phyloP scores from a whole-genome alignment of 768 basidiomycete species.

The Panaeolus papilionaceus region DNA sequence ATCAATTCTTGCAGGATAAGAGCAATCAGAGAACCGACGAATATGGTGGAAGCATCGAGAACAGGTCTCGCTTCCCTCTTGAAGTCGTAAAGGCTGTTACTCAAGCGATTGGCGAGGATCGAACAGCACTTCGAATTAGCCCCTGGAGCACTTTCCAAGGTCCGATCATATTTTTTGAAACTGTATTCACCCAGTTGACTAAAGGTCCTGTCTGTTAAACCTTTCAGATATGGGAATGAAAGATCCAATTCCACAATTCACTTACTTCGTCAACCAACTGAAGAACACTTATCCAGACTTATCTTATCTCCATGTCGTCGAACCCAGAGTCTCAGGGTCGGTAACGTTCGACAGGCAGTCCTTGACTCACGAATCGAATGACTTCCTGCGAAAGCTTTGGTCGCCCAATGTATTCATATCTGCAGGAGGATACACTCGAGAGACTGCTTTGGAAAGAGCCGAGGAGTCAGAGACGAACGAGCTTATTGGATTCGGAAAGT shows the following conservation, averaged over 20 bases:
- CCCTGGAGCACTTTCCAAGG: conserved; percentile 7
- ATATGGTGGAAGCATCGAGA: conserved; percentile 66
- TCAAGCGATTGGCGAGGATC: conserved; percentile 53
- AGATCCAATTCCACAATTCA: background rate
- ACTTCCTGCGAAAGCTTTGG: background rate
- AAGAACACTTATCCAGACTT: background rate
- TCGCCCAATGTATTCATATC: background rate
- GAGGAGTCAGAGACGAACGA: background rate
- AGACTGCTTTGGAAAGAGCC: background rate
- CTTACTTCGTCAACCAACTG: background rate
- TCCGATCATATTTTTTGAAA: background rate
- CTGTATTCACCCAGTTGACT: background rate
- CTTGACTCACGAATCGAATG: background rate
- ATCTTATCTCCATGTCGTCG: conserved; percentile 1
- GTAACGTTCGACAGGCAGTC: background rate
- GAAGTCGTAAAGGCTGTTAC: conserved; percentile 55
- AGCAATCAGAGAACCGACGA: conserved; percentile 58
- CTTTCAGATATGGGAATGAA: conserved; percentile 1
- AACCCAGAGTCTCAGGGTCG: background rate
- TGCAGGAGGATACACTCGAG: background rate
- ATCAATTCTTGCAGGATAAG: conserved; percentile 58
- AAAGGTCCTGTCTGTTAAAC: background rate
- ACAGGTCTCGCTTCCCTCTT: conserved; percentile 56
- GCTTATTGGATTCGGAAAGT: conserved; percentile 8
- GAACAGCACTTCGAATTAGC: conserved; percentile 47